Base-by-base conservation (phyloP, 192 early-diverging fungal species). In the Coemansia sp. region DNA sequence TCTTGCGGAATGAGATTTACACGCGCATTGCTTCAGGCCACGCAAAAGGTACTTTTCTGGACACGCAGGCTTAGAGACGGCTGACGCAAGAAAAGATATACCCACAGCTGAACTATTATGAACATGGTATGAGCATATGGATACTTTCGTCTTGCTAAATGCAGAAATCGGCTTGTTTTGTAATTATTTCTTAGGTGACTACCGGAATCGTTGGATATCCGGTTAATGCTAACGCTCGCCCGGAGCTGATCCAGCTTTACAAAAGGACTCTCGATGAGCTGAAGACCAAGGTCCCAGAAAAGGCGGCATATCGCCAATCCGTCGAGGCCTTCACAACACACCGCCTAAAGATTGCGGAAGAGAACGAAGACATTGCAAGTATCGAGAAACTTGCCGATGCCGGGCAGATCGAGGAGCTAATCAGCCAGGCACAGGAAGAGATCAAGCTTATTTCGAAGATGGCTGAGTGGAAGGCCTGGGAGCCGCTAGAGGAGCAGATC, bases 371-470 rank as follows among this genome's bases (percentile, higher is more conserved):
- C 60, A 75, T 91, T 46, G 50, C 66, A 45, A 85, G 86, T 70
- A 94, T 95, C 69, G 96, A 98, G 82, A 61, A 86, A 68, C 71
- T 87, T 48, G 82, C 95, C 34, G 81, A 81, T 66, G 87, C 80
- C 36, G 94, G 94, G 34, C 91, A 94, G 81, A 91, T 98, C 66
- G 96, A 98, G 76, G 93, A 98, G 85, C 81, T 98, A 6, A 89
- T 96, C 62, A 67, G 77, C 41, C 91, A 92, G 72, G 96, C 96
- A 9, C 84, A 93, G 64, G 93, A 93, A 49, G 96, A 98, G 75
- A 83, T 94, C 60, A 88, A 85, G 65, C 82, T 98, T 41, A 85
- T 92, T 22, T 77, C 63, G 46, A 88, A 92, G 72, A 90, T 98
- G 89, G 87, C 89, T 60, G 89, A 93, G 83, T 93, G 89, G 88